Evolutionary conservation across 176 grass and related monocot species (phyloP).

Genomic region (Metroxylon sagu): DNA sequence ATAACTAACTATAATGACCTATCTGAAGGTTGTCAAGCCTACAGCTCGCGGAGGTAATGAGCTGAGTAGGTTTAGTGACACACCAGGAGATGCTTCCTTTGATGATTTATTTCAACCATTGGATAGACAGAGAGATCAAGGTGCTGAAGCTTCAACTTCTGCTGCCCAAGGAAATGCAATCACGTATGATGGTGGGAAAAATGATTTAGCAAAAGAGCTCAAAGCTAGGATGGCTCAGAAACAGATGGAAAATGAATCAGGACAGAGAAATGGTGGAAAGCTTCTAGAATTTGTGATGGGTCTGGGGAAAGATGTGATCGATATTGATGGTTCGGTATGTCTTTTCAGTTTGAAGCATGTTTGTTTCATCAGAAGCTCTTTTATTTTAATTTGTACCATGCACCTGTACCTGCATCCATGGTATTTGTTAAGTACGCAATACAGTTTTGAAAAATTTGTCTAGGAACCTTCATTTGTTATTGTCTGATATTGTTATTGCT

Average conservation of each 20-base stretch:
- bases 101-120: constrained; percentile 90
- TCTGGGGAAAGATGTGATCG: constrained; percentile 45
- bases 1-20: constrained; percentile 16
- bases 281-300: constrained; percentile 55
- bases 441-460: too few species aligned
- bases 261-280: constrained; percentile 51
- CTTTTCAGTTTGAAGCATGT: background rate
- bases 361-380: background rate
- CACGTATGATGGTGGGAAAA: constrained; percentile 26
- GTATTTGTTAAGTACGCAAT: too few species aligned
- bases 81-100: constrained; percentile 70
- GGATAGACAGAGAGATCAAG: constrained; percentile 43
- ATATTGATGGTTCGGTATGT: constrained; percentile 66
- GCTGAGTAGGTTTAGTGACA: constrained; percentile 85
- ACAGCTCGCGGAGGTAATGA: constrained; percentile 33
- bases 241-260: constrained; percentile 51
- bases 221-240: constrained; percentile 64
- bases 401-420: too few species aligned
- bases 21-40: constrained; percentile 42
- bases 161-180: constrained; percentile 21
- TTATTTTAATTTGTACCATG: too few species aligned
- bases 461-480: background rate
- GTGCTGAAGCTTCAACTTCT: constrained; percentile 74
- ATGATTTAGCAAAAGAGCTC: constrained; percentile 58
- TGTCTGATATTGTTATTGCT: background rate